Conservation (phyloP, 108 stramenopile species). For the Parmales sp. region DNA sequence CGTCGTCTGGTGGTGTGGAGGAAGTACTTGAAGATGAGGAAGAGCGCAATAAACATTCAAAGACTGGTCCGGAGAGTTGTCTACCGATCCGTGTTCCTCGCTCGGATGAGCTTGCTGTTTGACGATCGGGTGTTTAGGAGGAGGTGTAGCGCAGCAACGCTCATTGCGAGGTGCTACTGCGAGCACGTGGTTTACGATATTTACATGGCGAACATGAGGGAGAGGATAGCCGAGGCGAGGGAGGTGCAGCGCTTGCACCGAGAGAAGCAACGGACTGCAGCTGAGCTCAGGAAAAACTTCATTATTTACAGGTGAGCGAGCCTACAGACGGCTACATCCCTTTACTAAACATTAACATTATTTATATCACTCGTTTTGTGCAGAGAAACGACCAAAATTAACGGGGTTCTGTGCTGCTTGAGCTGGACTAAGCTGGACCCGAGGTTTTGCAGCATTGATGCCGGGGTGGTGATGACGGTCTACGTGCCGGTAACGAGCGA, state of each 20-base stretch:
- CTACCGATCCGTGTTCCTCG: neutral
- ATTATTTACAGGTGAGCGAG: neutral
- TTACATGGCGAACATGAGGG: constrained; percentile 1
- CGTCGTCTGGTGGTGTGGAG: neutral
- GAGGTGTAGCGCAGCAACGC: neutral
- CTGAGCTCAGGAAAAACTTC: neutral
- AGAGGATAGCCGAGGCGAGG: neutral
- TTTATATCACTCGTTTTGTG: no score
- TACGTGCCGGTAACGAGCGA: neutral
- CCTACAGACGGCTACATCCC: no score
- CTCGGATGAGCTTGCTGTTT: neutral
- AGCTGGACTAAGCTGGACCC: neutral
- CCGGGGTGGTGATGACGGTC: neutral
- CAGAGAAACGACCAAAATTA: neutral
- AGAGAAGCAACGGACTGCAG: neutral
- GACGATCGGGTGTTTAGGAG: neutral
- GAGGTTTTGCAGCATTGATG: neutral
- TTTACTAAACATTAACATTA: no score
- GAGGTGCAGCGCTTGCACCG: no score
- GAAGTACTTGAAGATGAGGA: neutral
- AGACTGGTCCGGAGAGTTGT: neutral
- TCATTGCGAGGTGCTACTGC: neutral
- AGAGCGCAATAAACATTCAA: neutral
- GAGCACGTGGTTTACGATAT: neutral
- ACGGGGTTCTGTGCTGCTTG: neutral